Base-by-base conservation (phyloP, 2,329 filamentous ascomycete species). In the Coniella vitis region DNA sequence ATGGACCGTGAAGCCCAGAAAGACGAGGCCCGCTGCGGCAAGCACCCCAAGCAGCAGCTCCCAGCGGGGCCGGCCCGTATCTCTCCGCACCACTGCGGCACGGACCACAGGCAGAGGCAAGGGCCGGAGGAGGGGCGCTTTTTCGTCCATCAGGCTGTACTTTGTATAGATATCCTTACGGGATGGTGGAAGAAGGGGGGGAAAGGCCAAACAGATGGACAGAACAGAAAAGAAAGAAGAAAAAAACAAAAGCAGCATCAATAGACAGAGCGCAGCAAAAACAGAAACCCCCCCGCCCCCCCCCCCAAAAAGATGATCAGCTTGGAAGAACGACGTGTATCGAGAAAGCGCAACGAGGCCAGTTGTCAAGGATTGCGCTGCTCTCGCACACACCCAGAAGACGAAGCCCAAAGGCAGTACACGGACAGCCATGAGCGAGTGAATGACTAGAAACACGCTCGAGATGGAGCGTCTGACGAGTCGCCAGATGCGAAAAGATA, bases 111-210 rank as follows among this genome's bases (percentile, higher is more conserved):
- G 25, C 5, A 29, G 5, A 29, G 34, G 7, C n/a, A 49, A 21
- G 13, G 47, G 42, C 21, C 47, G 47, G 3, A 53, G 36, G 16
- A 53, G 49, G 3, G 51, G 51, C 8, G 43, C 20, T 25, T 53
- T 53, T 35, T 53, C 51, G 22, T 53, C 47, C 51, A 53, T 53
- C 13, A 12, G 31, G 17, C n/a, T n/a, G n/a, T n/a, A n/a, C n/a
- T n/a, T n/a, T n/a, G n/a, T n/a, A n/a, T n/a, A n/a, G n/a, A n/a
- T n/a, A n/a, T n/a, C n/a, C n/a, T n/a, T n/a, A n/a, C 14, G 9
- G 4, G 16, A 16, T 35, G 39, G n/a, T 8, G 12, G 39, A 10
- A 16, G 25, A 29, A 29, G 25, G 25, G 10, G 10, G 5, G 5
- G 25, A 29, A 29, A 10, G 25, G 25, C 5, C 25, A 5, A 10